Evolutionary conservation across 2,329 filamentous ascomycete species (phyloP), one percentile per base, ranked within the genome.

Genomic region (Colletotrichum phormii): DNA sequence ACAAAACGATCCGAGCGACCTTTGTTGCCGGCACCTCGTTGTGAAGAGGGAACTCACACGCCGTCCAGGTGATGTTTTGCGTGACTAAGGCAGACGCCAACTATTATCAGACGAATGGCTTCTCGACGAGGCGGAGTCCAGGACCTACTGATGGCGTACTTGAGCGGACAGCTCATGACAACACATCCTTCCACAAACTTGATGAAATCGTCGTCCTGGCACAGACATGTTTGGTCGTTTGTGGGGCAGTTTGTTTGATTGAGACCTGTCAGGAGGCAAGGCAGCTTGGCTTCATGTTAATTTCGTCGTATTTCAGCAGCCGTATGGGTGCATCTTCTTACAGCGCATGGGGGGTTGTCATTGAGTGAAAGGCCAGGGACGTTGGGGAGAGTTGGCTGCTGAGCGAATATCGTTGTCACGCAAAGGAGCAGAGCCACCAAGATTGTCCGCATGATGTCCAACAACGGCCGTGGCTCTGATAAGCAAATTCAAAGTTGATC

Each of bases 21-120:
- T 22, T 60, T 1, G 54, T 42, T 0, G 22, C 13, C 2, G 15
- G 18, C 1, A 9, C 46, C 11, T 64, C 60, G 1, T 60, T 26
- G 24, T 51, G 46, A 1, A 60, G 22, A 1, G 71, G 66, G 9
- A 70, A 72, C 2, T 51, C 22, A 6, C 71, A 72, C 9, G 66
- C 71, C 6, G 54, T 51, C 71, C 60, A 65, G 2, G 71, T 65
- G 4, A 70, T 70, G 1, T 72, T 72, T 9, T 70, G 66, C 26
- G 54, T 59, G 8, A 22, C 67, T 49, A 18, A 33, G 8, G 46
- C 70, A 2, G 5, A 35, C n/a, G 7, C 9, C 3, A 26, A 18
- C 12, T 7, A 7, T 53, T 7, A 7, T 53, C 33, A 35, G 46
- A 18, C 18, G 12, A 2, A 18, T 6, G 4, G 0, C 11, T 29